Base-by-base conservation (phyloP, 108 stramenopile species). In the Mediolabrus comicus region DNA sequence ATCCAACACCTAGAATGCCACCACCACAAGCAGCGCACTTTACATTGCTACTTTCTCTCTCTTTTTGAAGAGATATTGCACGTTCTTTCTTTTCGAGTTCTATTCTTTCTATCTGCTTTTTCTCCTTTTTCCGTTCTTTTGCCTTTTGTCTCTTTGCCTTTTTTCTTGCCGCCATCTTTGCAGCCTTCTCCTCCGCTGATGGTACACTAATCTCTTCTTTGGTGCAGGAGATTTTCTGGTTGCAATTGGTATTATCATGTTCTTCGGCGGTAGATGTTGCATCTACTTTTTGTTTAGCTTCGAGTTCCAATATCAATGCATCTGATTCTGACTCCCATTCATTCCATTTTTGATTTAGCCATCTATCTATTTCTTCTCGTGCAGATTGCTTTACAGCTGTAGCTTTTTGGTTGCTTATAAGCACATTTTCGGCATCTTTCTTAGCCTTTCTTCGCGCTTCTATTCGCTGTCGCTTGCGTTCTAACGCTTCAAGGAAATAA, bases 1-100 rank as follows among this genome's bases (percentile, higher is more conserved):
- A 84, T 2, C 83, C 86, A 71, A 43, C 36, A 17, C 75, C 83
- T 19, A 84, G 58, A 2, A 87, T 72, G 4, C 86, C 86, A n/a
- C 56, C 49, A 0, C 75, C 79, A 72, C 86, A 87, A 34, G 68
- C 52, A 2, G 33, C 71, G 59, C 86, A 87, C 56, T 78, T 74
- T 3, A 56, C 29, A 12, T 51, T 38, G 46, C 78, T 78, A 16
- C 34, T 63, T 13, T 35, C 77, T 65, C 71, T 77, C 53, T 82
- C 39, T 41, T 62, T 80, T 17, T 55, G 51, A 16, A 81, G 32
- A 16, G 67, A 72, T 9, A 69, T 17, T 39, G 67, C 68, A 6
- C 32, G 32, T 25, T 67, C 59, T 29, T 65, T 43, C 67, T 62
- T 58, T 30, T 78, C 52, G 26, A 19, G 26, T 52, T 66, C 59